Base-by-base conservation (phyloP, 768 basidiomycete species). In the Amanita inopinata region DNA sequence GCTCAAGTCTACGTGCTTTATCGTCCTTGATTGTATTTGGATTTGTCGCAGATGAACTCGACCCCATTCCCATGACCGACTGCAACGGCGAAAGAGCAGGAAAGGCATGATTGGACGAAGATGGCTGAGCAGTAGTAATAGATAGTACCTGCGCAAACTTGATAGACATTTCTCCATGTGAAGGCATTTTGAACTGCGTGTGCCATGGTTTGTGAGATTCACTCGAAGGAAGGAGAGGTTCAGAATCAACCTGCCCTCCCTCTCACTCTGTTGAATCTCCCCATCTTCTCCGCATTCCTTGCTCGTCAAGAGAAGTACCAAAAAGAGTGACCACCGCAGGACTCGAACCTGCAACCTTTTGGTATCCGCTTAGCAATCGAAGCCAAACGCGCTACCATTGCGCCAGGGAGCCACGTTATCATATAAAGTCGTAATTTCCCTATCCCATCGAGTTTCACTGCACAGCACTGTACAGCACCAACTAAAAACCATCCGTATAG, bases 301-400 rank as follows among this genome's bases (percentile, higher is more conserved):
- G 41, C 33, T 18, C 31, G 23, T 8, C 38, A 38, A 14, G 3
- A 22, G 15, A 24, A 25, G 15, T 6, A 35, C n/a, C n/a, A 36
- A 43, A 51, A 53, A 54, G 56, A 48, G 57, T 83, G 83, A 84
- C 77, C 79, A 82, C 82, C 79, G 82, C 84, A 85, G 84, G 84
- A 83, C 82, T 87, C 83, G 84, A 87, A 87, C 85, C 84, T 87
- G 83, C 84, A 87, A 80, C 84, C 85, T 86, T 82, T 84, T 85
- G 84, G 83, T 87, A 49, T 66, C 43, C 76, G 62, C 65, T 62
- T 50, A 68, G 77, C 78, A 54, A 73, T 83, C 82, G 83, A 86
- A 86, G 83, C 83, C 83, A 85, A 83, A 86, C 82, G 83, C 83
- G 83, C 83, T 86, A 84, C 83, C 83, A 85, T 86, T 85, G 83